Conservation (phyloP, 106 monocot species). For the Phalaenopsis aphrodite region DNA sequence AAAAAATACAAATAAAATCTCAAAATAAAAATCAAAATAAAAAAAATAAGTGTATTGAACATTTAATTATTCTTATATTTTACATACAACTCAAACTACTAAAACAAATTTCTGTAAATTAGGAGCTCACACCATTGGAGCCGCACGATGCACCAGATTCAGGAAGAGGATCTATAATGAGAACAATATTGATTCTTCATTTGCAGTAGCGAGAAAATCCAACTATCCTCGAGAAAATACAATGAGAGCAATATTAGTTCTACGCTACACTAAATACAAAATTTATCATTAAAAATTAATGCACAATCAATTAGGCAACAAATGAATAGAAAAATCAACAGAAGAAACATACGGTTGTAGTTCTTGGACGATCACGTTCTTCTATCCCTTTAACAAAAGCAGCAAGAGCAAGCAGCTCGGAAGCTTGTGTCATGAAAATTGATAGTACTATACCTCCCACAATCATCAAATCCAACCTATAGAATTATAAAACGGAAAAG, state of each 20-base stretch:
- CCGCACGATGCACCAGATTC: not conserved
- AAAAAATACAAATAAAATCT: too few relatives aligned
- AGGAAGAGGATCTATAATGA: not conserved
- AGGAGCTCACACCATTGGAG: not conserved
- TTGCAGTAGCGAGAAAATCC: not conserved
- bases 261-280: too few relatives aligned
- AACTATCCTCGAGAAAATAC: not conserved
- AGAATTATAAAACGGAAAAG: not conserved
- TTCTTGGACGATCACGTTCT: constrained; percentile 47
- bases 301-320: not conserved
- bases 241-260: too few relatives aligned
- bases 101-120: too few relatives aligned
- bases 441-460: constrained; percentile 65
- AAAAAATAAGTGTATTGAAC: too few relatives aligned
- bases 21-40: too few relatives aligned
- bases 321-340: constrained; percentile 16
- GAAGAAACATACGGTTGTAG: constrained; percentile 32
- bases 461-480: constrained; percentile 79
- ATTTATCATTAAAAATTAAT: not conserved
- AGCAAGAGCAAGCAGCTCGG: constrained; percentile 70
- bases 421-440: constrained; percentile 80
- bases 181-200: not conserved
- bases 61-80: too few relatives aligned
- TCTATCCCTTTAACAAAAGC: constrained; percentile 67
- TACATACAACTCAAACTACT: too few relatives aligned